phyloP scores from a whole-genome alignment of 1,284 basidiomycete genomes.

The Malassezia restricta region DNA sequence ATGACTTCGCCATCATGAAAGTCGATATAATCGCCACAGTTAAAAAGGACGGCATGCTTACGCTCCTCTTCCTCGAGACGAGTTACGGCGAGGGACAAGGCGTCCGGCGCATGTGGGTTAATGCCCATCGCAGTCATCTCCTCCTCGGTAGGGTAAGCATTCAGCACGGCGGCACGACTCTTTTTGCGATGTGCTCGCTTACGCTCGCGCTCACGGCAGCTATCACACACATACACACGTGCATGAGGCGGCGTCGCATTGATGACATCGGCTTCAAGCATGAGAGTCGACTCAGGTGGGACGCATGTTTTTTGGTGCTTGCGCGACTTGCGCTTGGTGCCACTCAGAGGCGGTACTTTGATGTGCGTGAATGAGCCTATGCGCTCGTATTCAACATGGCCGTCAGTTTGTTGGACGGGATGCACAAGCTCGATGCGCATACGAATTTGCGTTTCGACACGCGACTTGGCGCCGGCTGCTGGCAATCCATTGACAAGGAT shows the following conservation, averaged over 20 bases:
- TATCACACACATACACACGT: constrained; percentile 58
- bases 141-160: constrained; percentile 23
- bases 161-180: constrained; percentile 19
- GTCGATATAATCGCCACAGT: constrained; percentile 80
- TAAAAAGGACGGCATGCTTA: constrained; percentile 55
- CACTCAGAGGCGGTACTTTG: constrained; percentile 43
- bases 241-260: constrained; percentile 62
- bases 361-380: constrained; percentile 42
- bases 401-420: constrained; percentile 45
- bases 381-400: constrained; percentile 28
- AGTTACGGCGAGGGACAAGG: constrained; percentile 22
- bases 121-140: constrained; percentile 37
- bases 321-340: constrained; percentile 53
- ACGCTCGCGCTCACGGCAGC: constrained; percentile 56
- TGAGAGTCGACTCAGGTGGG: constrained; percentile 40
- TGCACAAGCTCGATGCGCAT: constrained; percentile 42
- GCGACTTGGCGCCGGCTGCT: constrained; percentile 71
- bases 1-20: constrained; percentile 76
- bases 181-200: constrained; percentile 41
- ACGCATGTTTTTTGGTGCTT: constrained; percentile 54
- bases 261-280: constrained; percentile 40
- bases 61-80: constrained; percentile 40
- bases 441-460: constrained; percentile 65
- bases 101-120: constrained; percentile 28
- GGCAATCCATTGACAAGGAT: constrained; percentile 68